Percentiles rank a stretch among this genome's conserved stretches.
Conservation (phyloP, 2,329 filamentous ascomycete species). For the Fusarium marasasianum region DNA sequence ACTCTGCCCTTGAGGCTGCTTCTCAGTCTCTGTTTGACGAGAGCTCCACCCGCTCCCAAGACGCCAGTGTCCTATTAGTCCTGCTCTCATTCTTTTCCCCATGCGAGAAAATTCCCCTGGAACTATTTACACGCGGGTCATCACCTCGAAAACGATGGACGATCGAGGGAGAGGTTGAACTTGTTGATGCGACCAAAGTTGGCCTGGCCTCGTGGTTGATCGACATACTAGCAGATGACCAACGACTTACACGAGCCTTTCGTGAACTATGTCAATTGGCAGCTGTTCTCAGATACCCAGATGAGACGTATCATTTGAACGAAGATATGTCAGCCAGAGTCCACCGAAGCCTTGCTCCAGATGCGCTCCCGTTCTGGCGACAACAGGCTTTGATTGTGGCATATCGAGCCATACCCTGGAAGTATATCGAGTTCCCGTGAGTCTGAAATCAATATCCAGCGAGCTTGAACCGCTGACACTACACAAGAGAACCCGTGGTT, state of each 20-base stretch:
- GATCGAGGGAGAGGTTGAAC: constrained; percentile 28
- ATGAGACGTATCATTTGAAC: constrained; percentile 30
- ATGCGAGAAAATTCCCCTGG: constrained; percentile 31
- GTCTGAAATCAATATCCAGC: background rate
- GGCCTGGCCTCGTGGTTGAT: constrained; percentile 18
- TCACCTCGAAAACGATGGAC: constrained; percentile 40
- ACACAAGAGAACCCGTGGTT: constrained; percentile 18
- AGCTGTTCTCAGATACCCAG: constrained; percentile 14
- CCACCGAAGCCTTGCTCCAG: constrained; percentile 13
- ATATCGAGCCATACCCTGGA: constrained; percentile 36
- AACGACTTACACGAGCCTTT: constrained; percentile 17
- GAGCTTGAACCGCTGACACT: constrained; percentile 13
- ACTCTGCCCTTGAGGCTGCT: constrained; percentile 29
- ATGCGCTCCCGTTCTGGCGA: constrained; percentile 28
- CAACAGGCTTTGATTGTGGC: constrained; percentile 32
- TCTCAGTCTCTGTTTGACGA: constrained; percentile 24
- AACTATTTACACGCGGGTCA: constrained; percentile 34
- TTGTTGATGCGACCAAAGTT: constrained; percentile 46
- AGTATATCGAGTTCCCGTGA: constrained; percentile 38
- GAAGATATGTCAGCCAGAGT: constrained; percentile 28
- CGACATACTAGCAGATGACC: constrained; percentile 16
- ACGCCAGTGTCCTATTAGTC: constrained; percentile 32
- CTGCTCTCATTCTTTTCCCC: constrained; percentile 34
- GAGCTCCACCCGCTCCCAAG: constrained; percentile 21
- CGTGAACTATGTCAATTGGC: constrained; percentile 14